Base-by-base conservation (phyloP, 257 asterid species). In the Asclepias syriaca region DNA sequence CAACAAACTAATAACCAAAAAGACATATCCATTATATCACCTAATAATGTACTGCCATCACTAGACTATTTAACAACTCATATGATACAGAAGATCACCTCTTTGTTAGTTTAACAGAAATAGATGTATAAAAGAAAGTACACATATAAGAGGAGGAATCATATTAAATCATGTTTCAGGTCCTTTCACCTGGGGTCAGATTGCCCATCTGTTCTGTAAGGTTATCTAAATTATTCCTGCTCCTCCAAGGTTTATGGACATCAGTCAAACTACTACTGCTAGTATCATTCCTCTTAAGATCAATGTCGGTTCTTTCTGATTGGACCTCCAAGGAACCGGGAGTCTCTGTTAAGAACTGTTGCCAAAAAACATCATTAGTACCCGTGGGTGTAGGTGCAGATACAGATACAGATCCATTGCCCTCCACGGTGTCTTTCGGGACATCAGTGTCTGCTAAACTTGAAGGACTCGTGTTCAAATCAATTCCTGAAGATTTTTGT, bases 351-450 rank as follows among this genome's bases (percentile, higher is more conserved):
- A 92, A 74, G 78, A 92, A 92, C 82, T 92, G 98, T 64, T 92
- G 94, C 98, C 98, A 92, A 61, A 92, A 92, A 16, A 80, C 86
- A 75, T 92, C 98, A 74, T 92, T 92, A 22, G 78, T 78, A 27
- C 88, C 94, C 37, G 77, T 72, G 2, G 83, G 71, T 68, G 79
- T 83, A 9, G 82, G 64, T 22, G 73, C 77, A 76, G 73, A 37
- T 14, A 21, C 84, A 9, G 82, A 66, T 22, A 73, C 77, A 76
- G 73, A 37, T 11, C 22, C 46, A 12, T 60, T 75, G 34, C 66
- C 81, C 68, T 68, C 71, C 7, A 55, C 78, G 15, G 34, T 76
- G 72, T 76, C 84, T 72, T 82, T 77, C 12, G 75, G 48, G 29
- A 11, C 34, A 50, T 74, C 82, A 21, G 39, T 39, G 16, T 72